Evolutionary conservation across 139 green algal species (phyloP).

Genomic region (Haematococcus lacustris): DNA sequence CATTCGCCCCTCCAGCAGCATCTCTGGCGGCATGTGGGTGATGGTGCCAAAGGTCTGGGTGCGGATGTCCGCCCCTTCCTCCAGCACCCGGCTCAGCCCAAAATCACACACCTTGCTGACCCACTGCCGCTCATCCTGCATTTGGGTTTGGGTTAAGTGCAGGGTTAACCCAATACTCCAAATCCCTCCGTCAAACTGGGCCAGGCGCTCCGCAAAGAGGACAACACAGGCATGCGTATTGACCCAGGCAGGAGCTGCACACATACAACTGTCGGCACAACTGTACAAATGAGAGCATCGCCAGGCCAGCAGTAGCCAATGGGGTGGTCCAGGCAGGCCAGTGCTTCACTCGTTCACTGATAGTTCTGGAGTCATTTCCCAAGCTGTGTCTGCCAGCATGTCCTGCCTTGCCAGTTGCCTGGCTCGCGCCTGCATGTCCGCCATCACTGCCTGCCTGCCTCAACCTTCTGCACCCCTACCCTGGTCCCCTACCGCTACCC

Average conservation of each 20-base stretch:
- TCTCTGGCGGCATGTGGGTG: conserved; percentile 65
- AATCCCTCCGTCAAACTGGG: too few relatives aligned
- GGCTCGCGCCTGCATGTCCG: too few relatives aligned
- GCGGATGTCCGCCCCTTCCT: conserved; percentile 18
- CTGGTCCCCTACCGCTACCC: background rate
- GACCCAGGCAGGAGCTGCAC: background rate
- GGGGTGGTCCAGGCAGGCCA: background rate
- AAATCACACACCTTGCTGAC: conserved; percentile 62
- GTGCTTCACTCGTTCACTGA: too few relatives aligned
- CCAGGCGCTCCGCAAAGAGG: background rate
- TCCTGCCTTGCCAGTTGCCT: background rate
- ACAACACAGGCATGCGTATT: background rate
- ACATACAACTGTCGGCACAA: background rate
- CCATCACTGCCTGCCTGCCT: too few relatives aligned
- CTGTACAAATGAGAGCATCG: background rate
- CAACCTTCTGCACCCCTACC: too few relatives aligned
- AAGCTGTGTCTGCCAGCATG: background rate
- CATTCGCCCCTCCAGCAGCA: conserved; percentile 44
- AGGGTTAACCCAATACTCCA: too few relatives aligned
- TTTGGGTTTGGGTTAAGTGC: too few relatives aligned
- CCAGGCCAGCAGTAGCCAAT: background rate
- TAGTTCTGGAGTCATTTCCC: too few relatives aligned
- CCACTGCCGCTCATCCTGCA: conserved; percentile 35
- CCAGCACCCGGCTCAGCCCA: conserved; percentile 51
- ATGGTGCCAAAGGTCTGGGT: conserved; percentile 46